phyloP scores from a whole-genome alignment of 192 early-diverging fungal species.

The Coemansia furcata region DNA sequence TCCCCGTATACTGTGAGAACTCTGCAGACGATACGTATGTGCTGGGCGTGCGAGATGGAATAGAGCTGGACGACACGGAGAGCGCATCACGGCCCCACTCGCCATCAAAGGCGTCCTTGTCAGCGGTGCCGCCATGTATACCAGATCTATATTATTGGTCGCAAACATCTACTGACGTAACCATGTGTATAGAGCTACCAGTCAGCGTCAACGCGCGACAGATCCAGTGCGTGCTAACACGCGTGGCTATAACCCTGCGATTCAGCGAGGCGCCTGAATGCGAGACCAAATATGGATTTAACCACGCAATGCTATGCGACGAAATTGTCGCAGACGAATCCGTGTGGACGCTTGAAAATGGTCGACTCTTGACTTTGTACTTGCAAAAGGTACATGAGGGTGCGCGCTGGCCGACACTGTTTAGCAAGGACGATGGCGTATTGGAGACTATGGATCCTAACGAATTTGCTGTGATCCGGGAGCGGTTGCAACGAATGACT shows the following conservation, averaged over 20 bases:
- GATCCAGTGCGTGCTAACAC: constrained; percentile 59
- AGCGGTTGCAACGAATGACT: constrained; percentile 63
- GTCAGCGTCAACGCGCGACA: constrained; percentile 52
- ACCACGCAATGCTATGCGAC: constrained; percentile 26
- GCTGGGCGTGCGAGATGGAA: constrained; percentile 33
- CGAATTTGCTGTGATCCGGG: constrained; percentile 59
- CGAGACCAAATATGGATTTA: constrained; percentile 7
- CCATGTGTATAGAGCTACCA: constrained; percentile 61
- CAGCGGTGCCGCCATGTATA: background rate
- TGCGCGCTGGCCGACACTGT: constrained; percentile 67
- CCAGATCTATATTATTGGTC: constrained; percentile 64
- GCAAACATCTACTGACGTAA: constrained; percentile 64
- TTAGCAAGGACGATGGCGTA: constrained; percentile 58
- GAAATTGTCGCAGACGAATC: constrained; percentile 57
- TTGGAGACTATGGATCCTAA: constrained; percentile 62
- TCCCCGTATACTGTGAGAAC: constrained; percentile 44
- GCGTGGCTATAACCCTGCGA: constrained; percentile 48
- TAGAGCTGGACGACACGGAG: constrained; percentile 47
- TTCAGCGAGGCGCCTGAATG: constrained; percentile 21
- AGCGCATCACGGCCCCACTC: background rate
- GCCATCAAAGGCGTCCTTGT: background rate
- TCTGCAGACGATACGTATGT: constrained; percentile 16
- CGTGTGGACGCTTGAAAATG: constrained; percentile 67
- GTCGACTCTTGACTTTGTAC: constrained; percentile 59
- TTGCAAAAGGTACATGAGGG: constrained; percentile 61